phyloP scores from a whole-genome alignment of 768 basidiomycete genomes.

The Phanerochaete carnosa region DNA sequence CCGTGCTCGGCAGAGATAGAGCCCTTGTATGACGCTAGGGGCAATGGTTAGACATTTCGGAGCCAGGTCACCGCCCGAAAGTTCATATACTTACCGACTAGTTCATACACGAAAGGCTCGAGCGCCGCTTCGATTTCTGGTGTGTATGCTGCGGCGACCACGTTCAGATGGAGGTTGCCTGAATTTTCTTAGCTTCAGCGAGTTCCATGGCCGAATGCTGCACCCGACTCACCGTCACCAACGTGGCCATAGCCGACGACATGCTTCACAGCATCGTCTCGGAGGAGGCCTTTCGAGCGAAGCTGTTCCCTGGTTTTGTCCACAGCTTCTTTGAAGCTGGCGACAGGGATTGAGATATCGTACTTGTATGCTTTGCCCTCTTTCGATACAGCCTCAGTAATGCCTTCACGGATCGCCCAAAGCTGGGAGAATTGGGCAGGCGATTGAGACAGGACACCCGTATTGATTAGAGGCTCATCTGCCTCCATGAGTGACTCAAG shows the following conservation, averaged over 20 bases:
- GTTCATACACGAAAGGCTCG: slow-evolving; percentile 94
- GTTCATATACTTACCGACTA: slow-evolving; percentile 57
- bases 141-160: slow-evolving; percentile 78
- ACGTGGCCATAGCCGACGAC: slow-evolving; percentile 96
- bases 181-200: background rate
- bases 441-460: slow-evolving; percentile 89
- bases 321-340: slow-evolving; percentile 84
- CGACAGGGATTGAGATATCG: slow-evolving; percentile 86
- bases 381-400: slow-evolving; percentile 90
- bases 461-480: slow-evolving; percentile 75
- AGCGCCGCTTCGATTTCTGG: slow-evolving; percentile 82
- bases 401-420: slow-evolving; percentile 89
- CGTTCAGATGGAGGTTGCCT: slow-evolving; percentile 95
- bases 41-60: background rate
- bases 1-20: slow-evolving; percentile 98
- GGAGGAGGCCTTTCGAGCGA: slow-evolving; percentile 62
- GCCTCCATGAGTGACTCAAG: slow-evolving; percentile 75
- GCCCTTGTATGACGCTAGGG: slow-evolving; percentile 69
- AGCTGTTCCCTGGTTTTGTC: slow-evolving; percentile 76
- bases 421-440: slow-evolving; percentile 85
- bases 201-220: background rate
- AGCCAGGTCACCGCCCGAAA: background rate
- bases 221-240: slow-evolving; percentile 73
- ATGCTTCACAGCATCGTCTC: slow-evolving; percentile 71
- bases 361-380: slow-evolving; percentile 97